phyloP scores from a whole-genome alignment of 1,284 basidiomycete genomes.

The Apiotrichum porosum region DNA sequence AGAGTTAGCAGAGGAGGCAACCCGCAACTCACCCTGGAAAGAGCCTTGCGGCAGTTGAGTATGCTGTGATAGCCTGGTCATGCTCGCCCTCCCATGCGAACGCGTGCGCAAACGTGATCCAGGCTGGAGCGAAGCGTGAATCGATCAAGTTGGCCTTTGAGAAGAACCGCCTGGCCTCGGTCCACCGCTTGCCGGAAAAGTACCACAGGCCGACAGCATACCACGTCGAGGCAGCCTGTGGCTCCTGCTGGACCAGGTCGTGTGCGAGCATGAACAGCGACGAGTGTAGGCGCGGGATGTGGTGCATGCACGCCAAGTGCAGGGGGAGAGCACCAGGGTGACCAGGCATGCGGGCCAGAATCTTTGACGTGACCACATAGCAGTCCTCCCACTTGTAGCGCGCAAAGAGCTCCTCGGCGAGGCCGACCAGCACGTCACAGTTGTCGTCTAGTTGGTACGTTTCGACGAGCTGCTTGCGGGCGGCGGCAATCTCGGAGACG shows the following conservation, averaged over 20 bases:
- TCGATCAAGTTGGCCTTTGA: constrained; percentile 97
- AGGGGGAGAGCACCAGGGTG: constrained; percentile 83
- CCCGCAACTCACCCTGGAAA: constrained; percentile 77
- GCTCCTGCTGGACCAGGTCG: constrained; percentile 87
- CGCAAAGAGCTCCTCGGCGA: constrained; percentile 84
- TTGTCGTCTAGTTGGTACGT: constrained; percentile 76
- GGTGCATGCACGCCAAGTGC: constrained; percentile 96
- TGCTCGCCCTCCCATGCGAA: constrained; percentile 97
- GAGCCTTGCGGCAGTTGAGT: constrained; percentile 90
- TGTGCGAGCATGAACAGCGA: constrained; percentile 93
- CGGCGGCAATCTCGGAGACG: constrained; percentile 69
- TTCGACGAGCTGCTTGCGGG: constrained; percentile 66
- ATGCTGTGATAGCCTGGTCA: constrained; percentile 96
- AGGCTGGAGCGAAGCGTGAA: constrained; percentile 89
- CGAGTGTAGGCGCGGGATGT: constrained; percentile 82
- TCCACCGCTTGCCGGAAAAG: constrained; percentile 75
- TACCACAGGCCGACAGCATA: constrained; percentile 99
- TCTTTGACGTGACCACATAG: constrained; percentile 80
- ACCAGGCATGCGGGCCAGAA: constrained; percentile 70
- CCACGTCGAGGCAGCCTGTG: constrained; percentile 89
- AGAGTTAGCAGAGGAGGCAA: neutral
- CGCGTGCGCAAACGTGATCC: constrained; percentile 96
- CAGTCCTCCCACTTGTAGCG: constrained; percentile 92
- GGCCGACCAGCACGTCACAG: constrained; percentile 83
- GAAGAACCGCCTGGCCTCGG: constrained; percentile 84